phyloP scores from a whole-genome alignment of 208 protist genomes.

The Porcisia hertigi region DNA sequence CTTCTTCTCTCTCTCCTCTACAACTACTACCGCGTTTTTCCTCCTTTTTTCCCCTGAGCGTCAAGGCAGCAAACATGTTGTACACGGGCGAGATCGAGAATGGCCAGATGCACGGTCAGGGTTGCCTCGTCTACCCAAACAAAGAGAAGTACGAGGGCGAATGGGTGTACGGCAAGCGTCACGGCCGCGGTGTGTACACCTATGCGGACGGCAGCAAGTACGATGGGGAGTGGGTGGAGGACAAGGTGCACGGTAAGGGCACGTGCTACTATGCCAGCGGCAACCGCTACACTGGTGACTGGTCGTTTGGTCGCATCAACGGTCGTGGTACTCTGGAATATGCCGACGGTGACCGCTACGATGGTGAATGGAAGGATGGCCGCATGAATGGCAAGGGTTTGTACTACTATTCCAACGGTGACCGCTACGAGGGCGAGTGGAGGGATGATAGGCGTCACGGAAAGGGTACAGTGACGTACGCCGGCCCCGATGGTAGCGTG shows the following conservation, averaged over 20 bases:
- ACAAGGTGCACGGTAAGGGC: slow-evolving; percentile 94
- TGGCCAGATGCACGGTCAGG: slow-evolving; percentile 95
- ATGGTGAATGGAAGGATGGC: slow-evolving; percentile 94
- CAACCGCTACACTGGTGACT: slow-evolving; percentile 90
- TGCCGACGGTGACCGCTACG: slow-evolving; percentile 92
- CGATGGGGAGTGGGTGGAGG: slow-evolving; percentile 94
- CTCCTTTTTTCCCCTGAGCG: neutral
- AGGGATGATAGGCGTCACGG: slow-evolving; percentile 93
- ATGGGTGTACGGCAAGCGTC: slow-evolving; percentile 94
- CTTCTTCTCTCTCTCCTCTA: neutral
- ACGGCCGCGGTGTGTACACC: slow-evolving; percentile 91
- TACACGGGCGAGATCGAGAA: slow-evolving; percentile 96
- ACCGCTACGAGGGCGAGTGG: slow-evolving; percentile 94
- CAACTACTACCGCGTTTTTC: slow-evolving; percentile 2
- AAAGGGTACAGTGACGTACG: slow-evolving; percentile 90
- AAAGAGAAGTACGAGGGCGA: slow-evolving; percentile 94
- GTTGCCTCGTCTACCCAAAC: slow-evolving; percentile 94
- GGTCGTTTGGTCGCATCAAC: slow-evolving; percentile 92
- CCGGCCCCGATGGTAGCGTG: slow-evolving; percentile 89
- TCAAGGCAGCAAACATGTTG: slow-evolving; percentile 76
- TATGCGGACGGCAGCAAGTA: slow-evolving; percentile 94
- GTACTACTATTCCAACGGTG: slow-evolving; percentile 91
- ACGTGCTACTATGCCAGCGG: slow-evolving; percentile 91
- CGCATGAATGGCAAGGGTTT: slow-evolving; percentile 92
- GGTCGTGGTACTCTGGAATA: slow-evolving; percentile 88